Percentiles rank a stretch among this genome's conserved stretches.
Evolutionary conservation across 352 stramenopile genomes (phyloP).

Genomic region (Phytophthora europaea): DNA sequence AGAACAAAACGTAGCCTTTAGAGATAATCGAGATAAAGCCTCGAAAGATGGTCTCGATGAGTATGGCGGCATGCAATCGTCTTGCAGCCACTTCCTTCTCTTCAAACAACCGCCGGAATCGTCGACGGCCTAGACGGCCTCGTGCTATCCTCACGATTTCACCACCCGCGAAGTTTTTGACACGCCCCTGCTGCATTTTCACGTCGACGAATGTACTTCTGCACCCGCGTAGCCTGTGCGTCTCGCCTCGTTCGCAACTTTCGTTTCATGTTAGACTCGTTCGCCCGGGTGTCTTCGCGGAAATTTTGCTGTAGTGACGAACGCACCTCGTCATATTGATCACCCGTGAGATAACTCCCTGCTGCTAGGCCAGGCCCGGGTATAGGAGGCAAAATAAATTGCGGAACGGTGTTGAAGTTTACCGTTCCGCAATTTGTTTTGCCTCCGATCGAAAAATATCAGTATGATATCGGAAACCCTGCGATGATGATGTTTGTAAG

Average conservation of each 20-base stretch:
- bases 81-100: constrained; percentile 29
- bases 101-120: constrained; percentile 44
- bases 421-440: no score
- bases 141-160: constrained; percentile 76
- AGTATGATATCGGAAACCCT: no score
- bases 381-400: no score
- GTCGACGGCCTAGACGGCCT: constrained; percentile 66
- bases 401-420: no score
- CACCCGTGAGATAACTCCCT: constrained; percentile 25
- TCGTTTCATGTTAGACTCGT: constrained; percentile 59
- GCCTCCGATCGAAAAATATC: no score
- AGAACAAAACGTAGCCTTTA: no score
- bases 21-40: no score
- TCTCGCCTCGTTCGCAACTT: constrained; percentile 61
- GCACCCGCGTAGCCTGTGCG: constrained; percentile 56
- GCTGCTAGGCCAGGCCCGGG: constrained; percentile 6
- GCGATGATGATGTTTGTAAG: no score
- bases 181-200: constrained; percentile 50
- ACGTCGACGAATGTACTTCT: constrained; percentile 63
- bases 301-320: constrained; percentile 57
- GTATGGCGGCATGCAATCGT: constrained; percentile 42
- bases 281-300: constrained; percentile 52
- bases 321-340: constrained; percentile 40
- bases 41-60: constrained; percentile 76
- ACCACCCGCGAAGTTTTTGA: constrained; percentile 58